Evolutionary conservation across 2,329 filamentous ascomycete genomes (phyloP), one percentile per base, ranked within the genome.

Genomic region (Exophiala mesophila): DNA sequence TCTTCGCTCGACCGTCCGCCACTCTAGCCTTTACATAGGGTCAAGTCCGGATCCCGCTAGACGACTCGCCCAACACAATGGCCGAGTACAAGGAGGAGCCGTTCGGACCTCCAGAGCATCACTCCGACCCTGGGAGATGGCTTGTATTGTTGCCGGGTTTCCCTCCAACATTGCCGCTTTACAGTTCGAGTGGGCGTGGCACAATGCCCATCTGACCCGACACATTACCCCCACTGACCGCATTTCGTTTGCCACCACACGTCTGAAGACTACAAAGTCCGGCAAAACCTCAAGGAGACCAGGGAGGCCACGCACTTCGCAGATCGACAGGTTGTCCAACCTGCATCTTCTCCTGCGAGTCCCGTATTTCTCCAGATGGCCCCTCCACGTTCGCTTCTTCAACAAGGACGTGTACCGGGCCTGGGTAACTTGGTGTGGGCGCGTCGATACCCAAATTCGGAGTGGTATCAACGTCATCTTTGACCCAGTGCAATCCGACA

Each of bases 121-220:
- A 3, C 66, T 89, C 48, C 76, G 87, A 30, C 92, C 92, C 0
- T 97, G 92, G 88, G 85, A 94, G 59, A 94, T 95, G 84, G 77
- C 86, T 2, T 81, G 80, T 29, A 71, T 96, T 4, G 84, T 97
- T 1, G 85, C 85, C 5, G 90, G 90, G 0, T 98, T 98, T 53
- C 88, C 86, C 0, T 90, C 85, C 53, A 83, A 83, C 57, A 79
- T 90, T 24, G 88, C 86, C 0, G 92, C 92, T 1, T 67, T 98
- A 50, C 90, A 97, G 59, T 97, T 98, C 59, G 90, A 97, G 72
- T 96, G 90, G 90, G 89, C 90, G 28, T 83, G 94, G 73, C 86
- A 86, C 53, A 88, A 97, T 59, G 79, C 88, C 2, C 84, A 92
- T 59, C 63, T 83, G 23, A 89, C 89, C 4, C 70, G 83, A 23